Evolutionary conservation across 2,329 filamentous ascomycete genomes (phyloP), one percentile per base, ranked within the genome.

Genomic region (Pyricularia grisea): DNA sequence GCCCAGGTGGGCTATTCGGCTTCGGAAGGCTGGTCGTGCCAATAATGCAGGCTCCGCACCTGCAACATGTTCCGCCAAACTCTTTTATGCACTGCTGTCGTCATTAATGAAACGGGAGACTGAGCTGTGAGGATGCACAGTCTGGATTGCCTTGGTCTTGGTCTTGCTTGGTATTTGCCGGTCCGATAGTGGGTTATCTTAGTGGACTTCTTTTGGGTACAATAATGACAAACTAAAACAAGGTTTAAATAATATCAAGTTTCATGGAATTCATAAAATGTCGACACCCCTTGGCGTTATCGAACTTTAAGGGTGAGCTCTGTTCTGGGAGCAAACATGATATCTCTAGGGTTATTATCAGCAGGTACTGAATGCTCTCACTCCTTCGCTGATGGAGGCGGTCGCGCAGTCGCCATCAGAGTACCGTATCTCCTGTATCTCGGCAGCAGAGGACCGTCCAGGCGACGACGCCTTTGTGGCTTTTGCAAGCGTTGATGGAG

Each of bases 331-430:
- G 1, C 11, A 12, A 3, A 33, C 11, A 33, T 33, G 31, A 12
- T 11, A 27, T 27, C 27, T 27, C 4, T 27, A 27, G 27, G 27
- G 27, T 33, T 1, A 0, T 33, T 33, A 12, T 33, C 11, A 82
- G n/a, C 82, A 81, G 79, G 80, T 82, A 72, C 81, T 81, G 78
- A 80, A 81, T 36, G 75, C 78, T 36, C 70, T 68, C 10, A 79
- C 72, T 20, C 72, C 75, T 4, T 73, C 68, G 12, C 68, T 33
- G 68, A 83, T 80, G 1, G 79, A 77, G 31, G 70, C 70, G 69
- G 79, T 74, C 4, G 77, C 77, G 81, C 81, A 83, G 71, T 83
- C 63, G 28, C 33, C 33, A 9, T 70, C 30, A 12, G 68, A 36
- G 36, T 69, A 66, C 58, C 70, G 70, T n/a, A 20, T 69, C 70